These are phyloP conservation scores for Suhomyces faveliae DNA, from an alignment of 805 yeast species.

Conservation along the genomic window DNA sequence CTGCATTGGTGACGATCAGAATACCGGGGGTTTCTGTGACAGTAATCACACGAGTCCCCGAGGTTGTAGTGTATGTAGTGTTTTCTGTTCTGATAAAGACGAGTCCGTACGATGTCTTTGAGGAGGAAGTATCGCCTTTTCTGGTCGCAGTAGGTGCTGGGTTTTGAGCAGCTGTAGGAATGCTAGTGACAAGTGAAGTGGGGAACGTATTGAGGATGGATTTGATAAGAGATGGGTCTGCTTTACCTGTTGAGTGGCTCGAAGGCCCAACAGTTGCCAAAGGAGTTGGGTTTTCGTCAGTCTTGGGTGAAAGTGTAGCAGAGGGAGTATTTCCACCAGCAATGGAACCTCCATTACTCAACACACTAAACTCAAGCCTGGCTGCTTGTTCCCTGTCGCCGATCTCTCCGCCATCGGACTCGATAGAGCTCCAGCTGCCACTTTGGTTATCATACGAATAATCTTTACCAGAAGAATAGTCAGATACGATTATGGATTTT, in stretches of 20 bases:
- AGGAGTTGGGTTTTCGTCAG: conserved; percentile 3
- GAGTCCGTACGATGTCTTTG: background rate
- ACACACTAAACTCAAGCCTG: conserved; percentile 6
- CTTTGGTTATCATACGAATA: conserved; percentile 36
- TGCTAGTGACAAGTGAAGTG: background rate
- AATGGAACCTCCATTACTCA: conserved; percentile 7
- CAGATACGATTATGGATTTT: conserved; percentile 58
- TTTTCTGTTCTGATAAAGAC: background rate
- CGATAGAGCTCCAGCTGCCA: conserved; percentile 41
- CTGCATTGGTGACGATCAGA: background rate
- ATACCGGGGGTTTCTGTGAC: background rate
- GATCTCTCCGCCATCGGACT: conserved; percentile 35
- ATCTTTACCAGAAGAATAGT: conserved; percentile 60
- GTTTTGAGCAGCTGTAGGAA: background rate
- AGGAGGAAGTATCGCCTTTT: background rate
- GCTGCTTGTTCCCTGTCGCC: conserved; percentile 17
- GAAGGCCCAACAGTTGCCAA: conserved; percentile 11
- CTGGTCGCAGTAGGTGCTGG: background rate
- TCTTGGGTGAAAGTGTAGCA: background rate
- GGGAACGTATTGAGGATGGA: background rate
- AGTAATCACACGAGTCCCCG: background rate
- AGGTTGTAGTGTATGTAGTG: background rate
- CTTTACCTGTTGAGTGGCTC: background rate
- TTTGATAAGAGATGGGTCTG: background rate
- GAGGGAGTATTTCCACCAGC: background rate